Conservation (phyloP, 495 filamentous ascomycete genomes). For the Xylaria castorea region DNA sequence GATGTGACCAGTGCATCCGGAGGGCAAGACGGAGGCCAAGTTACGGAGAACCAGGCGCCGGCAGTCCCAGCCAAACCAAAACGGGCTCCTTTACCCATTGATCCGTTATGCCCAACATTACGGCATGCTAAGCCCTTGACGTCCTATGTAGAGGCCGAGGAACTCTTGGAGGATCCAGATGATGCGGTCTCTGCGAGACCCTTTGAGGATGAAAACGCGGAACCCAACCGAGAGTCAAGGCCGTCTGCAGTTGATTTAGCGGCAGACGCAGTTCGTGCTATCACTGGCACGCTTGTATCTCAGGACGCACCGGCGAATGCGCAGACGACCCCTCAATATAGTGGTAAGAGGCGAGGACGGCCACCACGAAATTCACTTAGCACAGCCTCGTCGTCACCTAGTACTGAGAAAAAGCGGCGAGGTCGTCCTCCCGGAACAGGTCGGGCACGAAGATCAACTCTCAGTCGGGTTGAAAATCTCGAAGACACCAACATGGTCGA, state of each 20-base stretch:
- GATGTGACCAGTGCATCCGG: conserved; percentile 16
- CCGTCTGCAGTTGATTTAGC: conserved; percentile 48
- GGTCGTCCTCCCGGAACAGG: conserved; percentile 35
- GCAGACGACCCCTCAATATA: conserved; percentile 6
- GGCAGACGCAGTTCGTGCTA: conserved; percentile 38
- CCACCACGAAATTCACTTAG: conserved; percentile 37
- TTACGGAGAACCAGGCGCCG: not conserved
- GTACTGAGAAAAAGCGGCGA: conserved; percentile 34
- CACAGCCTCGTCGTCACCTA: conserved; percentile 16
- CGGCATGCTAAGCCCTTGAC: conserved; percentile 53
- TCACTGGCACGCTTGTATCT: conserved; percentile 15
- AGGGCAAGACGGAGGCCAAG: conserved; percentile 27
- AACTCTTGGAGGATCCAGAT: conserved; percentile 45
- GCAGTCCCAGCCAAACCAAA: conserved; percentile 9
- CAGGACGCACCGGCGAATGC: not conserved
- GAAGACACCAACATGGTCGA: conserved; percentile 25
- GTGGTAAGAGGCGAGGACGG: conserved; percentile 36
- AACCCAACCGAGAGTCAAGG: conserved; percentile 33
- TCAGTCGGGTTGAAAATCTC: conserved; percentile 29
- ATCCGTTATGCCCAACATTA: conserved; percentile 46
- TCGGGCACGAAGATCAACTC: conserved; percentile 34
- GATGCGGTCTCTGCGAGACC: conserved; percentile 41
- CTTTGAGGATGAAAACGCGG: conserved; percentile 24
- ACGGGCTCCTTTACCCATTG: conserved; percentile 31
- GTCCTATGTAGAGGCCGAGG: conserved; percentile 50